A percentile compares a stretch with the other conserved stretches of the same genome.
Conservation (phyloP, 2,329 filamentous ascomycete species). For the Aspergillus sp. region DNA sequence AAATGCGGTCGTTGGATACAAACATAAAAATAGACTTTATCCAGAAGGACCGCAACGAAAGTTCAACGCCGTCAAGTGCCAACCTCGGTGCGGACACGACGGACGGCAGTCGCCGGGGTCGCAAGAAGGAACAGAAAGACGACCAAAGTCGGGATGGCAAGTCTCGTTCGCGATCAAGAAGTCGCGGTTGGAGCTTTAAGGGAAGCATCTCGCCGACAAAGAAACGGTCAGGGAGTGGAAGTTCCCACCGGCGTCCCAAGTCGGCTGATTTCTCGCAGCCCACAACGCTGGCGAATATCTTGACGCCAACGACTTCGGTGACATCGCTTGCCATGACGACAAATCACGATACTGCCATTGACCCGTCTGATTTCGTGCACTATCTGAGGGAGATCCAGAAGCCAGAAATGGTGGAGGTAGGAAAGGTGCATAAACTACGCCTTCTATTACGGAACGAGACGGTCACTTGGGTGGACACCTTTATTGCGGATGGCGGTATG, state of each 20-base stretch:
- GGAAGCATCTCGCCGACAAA: slow-evolving; percentile 65
- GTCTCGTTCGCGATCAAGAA: slow-evolving; percentile 50
- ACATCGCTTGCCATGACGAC: slow-evolving; percentile 52
- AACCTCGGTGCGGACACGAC: slow-evolving; percentile 22
- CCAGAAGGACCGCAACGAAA: slow-evolving; percentile 74
- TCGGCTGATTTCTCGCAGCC: slow-evolving; percentile 63
- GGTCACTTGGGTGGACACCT: slow-evolving; percentile 88
- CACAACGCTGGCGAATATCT: slow-evolving; percentile 49
- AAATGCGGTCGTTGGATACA: slow-evolving; percentile 83
- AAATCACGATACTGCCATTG: slow-evolving; percentile 66
- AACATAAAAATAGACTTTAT: slow-evolving; percentile 96
- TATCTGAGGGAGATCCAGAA: slow-evolving; percentile 76
- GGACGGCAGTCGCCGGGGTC: slow-evolving; percentile 31
- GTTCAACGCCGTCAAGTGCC: slow-evolving; percentile 44
- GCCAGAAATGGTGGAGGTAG: slow-evolving; percentile 82
- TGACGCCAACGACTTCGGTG: slow-evolving; percentile 50
- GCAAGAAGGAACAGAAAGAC: slow-evolving; percentile 37
- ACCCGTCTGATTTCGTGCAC: slow-evolving; percentile 75
- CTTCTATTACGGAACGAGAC: slow-evolving; percentile 89
- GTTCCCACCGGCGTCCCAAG: slow-evolving; percentile 62
- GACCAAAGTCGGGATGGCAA: slow-evolving; percentile 40
- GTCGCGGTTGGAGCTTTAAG: slow-evolving; percentile 72
- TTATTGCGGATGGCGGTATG: slow-evolving; percentile 86
- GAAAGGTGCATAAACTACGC: slow-evolving; percentile 86
- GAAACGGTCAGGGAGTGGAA: slow-evolving; percentile 62